Conservation (phyloP, 176 grass and related monocot genomes). For the Avena insularis region DNA sequence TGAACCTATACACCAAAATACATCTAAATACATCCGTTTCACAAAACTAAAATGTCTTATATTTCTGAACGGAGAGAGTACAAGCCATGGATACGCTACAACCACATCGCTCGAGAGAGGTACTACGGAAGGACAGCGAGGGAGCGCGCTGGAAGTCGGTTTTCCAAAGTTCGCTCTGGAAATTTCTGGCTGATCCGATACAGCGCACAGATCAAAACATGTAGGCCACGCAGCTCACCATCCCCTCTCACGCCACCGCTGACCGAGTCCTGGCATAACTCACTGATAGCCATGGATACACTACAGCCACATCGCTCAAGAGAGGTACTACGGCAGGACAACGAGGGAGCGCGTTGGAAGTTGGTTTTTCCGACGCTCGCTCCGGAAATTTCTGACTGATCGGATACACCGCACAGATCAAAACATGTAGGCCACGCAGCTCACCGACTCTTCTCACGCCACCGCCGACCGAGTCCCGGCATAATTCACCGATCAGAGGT, state of each 20-base stretch:
- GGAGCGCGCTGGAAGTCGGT: not conserved
- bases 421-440: not conserved
- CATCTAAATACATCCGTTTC: too few species aligned
- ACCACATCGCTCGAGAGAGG: too few species aligned
- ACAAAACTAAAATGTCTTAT: too few species aligned
- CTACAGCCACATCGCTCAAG: not conserved
- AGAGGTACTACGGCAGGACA: too few species aligned
- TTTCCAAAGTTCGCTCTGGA: too few species aligned
- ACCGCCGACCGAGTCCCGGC: too few species aligned
- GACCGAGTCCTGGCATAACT: not conserved
- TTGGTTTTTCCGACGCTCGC: too few species aligned
- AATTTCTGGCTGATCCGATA: not conserved
- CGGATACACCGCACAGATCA: not conserved
- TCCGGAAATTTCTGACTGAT: not conserved
- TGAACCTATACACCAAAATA: too few species aligned
- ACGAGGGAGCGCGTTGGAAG: not conserved
- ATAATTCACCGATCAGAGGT: not conserved
- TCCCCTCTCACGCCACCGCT: too few species aligned
- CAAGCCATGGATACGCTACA: not conserved
- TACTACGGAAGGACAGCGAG: not conserved
- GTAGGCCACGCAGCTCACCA: not conserved
- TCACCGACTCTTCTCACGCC: too few species aligned
- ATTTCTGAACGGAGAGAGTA: too few species aligned
- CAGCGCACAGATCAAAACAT: not conserved
- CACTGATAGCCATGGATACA: not conserved